A percentile compares a stretch with the other conserved stretches of the same genome.
Evolutionary conservation across 169 alveolate species (phyloP).

Genomic region (Plasmodium adleri): DNA sequence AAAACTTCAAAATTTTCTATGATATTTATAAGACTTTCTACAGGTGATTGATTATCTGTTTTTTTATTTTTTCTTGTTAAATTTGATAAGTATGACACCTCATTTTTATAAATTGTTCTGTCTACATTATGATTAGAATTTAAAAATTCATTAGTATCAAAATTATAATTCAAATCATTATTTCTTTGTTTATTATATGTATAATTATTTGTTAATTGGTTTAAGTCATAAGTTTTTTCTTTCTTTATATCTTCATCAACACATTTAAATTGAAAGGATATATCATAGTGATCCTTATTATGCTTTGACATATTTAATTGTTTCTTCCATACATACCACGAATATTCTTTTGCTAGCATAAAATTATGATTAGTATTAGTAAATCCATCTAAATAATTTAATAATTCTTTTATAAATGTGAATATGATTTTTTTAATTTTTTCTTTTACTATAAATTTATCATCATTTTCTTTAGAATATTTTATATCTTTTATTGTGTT

Average conservation of each 20-base stretch:
- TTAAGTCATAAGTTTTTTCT: background rate
- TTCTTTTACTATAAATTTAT: conserved; percentile 4
- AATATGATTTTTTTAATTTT: conserved; percentile 17
- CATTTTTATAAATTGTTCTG: background rate
- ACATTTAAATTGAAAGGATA: conserved; percentile 16
- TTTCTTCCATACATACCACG: conserved; percentile 65
- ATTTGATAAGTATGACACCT: background rate
- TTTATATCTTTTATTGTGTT: conserved; percentile 6
- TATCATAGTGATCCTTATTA: conserved; percentile 2
- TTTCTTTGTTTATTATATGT: background rate
- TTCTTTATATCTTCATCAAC: background rate
- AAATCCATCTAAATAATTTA: conserved; percentile 12
- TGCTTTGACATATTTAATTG: conserved; percentile 11
- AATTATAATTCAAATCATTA: background rate
- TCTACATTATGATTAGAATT: background rate
- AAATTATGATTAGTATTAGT: background rate
- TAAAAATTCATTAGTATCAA: too few relatives aligned
- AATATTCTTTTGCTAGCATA: conserved; percentile 19
- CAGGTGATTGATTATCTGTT: conserved; percentile 23
- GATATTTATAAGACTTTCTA: conserved; percentile 11
- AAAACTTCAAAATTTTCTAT: conserved; percentile 26
- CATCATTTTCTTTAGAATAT: background rate
- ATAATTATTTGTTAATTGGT: background rate
- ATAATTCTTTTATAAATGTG: conserved; percentile 20
- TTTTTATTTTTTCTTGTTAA: background rate